These are phyloP conservation scores for Pleurotus giganteus DNA, from an alignment of 768 basidiomycete genomes.

Conservation along the genomic window DNA sequence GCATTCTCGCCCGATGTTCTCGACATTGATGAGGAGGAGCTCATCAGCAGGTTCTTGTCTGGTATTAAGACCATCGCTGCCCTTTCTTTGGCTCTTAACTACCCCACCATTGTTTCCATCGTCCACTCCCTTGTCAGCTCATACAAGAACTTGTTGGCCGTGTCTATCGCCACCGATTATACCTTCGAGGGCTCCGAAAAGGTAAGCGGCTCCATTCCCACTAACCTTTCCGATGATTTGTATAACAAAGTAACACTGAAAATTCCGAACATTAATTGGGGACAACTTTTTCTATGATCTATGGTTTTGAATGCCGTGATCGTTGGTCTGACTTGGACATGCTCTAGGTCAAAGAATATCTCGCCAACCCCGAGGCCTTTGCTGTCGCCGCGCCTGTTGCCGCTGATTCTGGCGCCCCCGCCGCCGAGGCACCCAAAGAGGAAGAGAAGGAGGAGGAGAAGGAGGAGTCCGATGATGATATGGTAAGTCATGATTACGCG, in stretches of 20 bases:
- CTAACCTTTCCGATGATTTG: conserved; percentile 28
- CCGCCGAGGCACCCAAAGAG: conserved; percentile 55
- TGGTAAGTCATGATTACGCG: conserved; percentile 51
- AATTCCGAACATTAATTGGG: conserved; percentile 68
- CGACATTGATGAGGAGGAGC: conserved; percentile 89
- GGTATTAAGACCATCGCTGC: conserved; percentile 95
- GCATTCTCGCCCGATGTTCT: conserved; percentile 87
- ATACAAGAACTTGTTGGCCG: conserved; percentile 96
- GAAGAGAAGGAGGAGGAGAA: conserved; percentile 82
- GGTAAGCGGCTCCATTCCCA: conserved; percentile 44
- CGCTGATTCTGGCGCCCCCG: conserved; percentile 49
- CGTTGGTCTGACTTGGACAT: conserved; percentile 12
- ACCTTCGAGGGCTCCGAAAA: conserved; percentile 91
- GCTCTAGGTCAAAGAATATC: conserved; percentile 85
- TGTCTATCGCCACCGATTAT: conserved; percentile 91
- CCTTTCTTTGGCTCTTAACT: conserved; percentile 93
- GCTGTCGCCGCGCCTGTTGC: conserved; percentile 73
- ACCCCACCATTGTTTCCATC: conserved; percentile 94
- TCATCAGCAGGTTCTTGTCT: conserved; percentile 87
- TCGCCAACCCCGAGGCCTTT: conserved; percentile 98
- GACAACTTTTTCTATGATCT: conserved; percentile 31
- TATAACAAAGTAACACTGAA: conserved; percentile 67
- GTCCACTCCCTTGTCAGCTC: conserved; percentile 95
- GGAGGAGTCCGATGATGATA: conserved; percentile 86
- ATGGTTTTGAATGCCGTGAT: conserved; percentile 13